Evolutionary conservation across 2,329 filamentous ascomycete genomes (phyloP), one percentile per base, ranked within the genome.

Genomic region (Cercospora citrullina): DNA sequence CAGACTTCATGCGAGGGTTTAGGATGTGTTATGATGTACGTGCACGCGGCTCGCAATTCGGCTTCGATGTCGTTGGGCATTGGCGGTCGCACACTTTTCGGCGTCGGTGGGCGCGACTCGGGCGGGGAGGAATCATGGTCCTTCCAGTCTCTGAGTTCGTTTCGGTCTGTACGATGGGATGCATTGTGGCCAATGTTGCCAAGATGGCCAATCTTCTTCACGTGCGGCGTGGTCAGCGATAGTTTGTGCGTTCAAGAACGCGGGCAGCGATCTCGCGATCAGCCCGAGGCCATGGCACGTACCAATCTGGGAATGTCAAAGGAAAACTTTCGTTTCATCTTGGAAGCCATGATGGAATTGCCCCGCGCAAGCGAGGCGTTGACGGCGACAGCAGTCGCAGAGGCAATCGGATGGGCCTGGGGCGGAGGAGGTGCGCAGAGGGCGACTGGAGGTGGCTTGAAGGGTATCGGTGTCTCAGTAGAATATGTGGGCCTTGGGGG

Each of bases 31-130:
- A 84, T 75, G 64, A 85, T 79, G 63, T 79, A 78, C 23, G 79
- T 78, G 73, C 83, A 85, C 65, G 82, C 81, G 55, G 76, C 72
- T 68, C 82, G 81, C 61, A 85, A 75, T 68, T 84, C 81, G 30
- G 77, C 76, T 67, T 84, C 82, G 57, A 80, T 77, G 39, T 79
- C 75, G 26, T 76, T 71, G 16, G 81, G 76, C 65, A 85, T 79
- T 26, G 79, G 77, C 65, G 80, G 81, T 51, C 81, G 81, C 65
- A 79, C 78, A 69, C 82, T 82, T 68, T 76, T 75, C n/a, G 79
- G 80, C 51, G 81, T 78, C 63, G 81, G 79, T 39, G 78, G 74
- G 26, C 78, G 78, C 63, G 81, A 77, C 14, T 77, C 75, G 63
- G 73, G 65, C 67, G 72, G 71, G 23, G 59, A 63, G 53, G 65